A percentile compares a stretch with the other conserved stretches of the same genome.
Conservation (phyloP, 805 yeast species). For the Wickerhamiella allomyrinae region DNA sequence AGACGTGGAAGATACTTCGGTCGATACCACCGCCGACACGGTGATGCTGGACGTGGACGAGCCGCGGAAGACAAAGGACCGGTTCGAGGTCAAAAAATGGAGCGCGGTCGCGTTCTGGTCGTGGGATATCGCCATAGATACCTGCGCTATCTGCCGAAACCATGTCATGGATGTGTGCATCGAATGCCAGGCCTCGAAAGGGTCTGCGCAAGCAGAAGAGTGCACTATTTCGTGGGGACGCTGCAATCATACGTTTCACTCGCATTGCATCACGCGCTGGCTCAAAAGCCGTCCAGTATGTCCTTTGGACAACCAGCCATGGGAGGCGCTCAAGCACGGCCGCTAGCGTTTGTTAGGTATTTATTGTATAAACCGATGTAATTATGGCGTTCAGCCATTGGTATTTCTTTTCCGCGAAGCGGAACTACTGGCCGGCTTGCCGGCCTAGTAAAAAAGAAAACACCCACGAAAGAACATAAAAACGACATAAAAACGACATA, state of each 20-base stretch:
- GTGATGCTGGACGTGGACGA: constrained; percentile 3
- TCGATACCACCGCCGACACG: background rate
- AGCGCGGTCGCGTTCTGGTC: constrained; percentile 99
- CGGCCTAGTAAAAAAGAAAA: too few species aligned
- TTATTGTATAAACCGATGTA: too few species aligned
- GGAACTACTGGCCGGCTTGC: too few species aligned
- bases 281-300: constrained; percentile 88
- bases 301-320: constrained; percentile 87
- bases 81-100: constrained; percentile 94
- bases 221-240: constrained; percentile 96
- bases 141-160: constrained; percentile 95
- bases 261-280: constrained; percentile 95
- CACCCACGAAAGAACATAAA: too few species aligned
- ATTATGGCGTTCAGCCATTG: too few species aligned
- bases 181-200: constrained; percentile 81
- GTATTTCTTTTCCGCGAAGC: too few species aligned
- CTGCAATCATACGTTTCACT: constrained; percentile 96
- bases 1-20: background rate
- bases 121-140: constrained; percentile 92
- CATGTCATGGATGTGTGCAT: constrained; percentile 96
- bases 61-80: constrained; percentile 9
- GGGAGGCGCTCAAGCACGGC: constrained; percentile 69
- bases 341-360: constrained; percentile 27
- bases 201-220: constrained; percentile 46
- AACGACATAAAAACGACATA: too few species aligned